A percentile compares a stretch with the other conserved stretches of the same genome.
These are phyloP conservation scores for Wickerhamiella spandovensis DNA, from an alignment of 805 yeast genomes.

Conservation along the genomic window DNA sequence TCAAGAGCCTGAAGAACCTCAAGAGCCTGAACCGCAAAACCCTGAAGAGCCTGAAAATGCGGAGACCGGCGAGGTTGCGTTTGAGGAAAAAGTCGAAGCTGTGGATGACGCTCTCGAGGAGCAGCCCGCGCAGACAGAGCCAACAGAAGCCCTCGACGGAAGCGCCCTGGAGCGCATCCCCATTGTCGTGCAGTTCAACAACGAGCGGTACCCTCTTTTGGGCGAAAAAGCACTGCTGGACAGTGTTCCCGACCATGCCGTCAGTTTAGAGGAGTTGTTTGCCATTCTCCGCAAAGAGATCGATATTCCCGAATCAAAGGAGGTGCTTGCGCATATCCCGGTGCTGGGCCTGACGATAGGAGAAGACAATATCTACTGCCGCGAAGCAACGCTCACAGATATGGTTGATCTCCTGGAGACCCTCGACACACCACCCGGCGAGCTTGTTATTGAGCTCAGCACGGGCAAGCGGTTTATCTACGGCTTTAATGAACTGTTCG, in stretches of 20 bases:
- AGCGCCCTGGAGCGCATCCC: neutral
- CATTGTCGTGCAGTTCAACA: neutral
- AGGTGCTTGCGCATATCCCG: constrained; percentile 8
- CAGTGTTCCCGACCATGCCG: neutral
- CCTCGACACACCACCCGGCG: constrained; percentile 8
- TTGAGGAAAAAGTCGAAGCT: too few species aligned
- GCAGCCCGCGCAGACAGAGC: neutral
- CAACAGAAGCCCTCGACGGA: neutral
- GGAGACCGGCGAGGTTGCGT: too few species aligned
- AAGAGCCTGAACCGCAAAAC: too few species aligned
- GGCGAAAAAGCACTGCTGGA: neutral
- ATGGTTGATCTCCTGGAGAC: constrained; percentile 14
- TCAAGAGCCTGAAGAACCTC: too few species aligned
- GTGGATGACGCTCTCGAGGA: too few species aligned
- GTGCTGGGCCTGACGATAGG: constrained; percentile 16
- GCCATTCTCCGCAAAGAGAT: neutral
- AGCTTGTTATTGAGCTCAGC: constrained; percentile 7
- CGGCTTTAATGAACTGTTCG: constrained; percentile 10
- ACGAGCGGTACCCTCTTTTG: neutral
- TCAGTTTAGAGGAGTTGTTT: neutral
- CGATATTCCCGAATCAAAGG: neutral
- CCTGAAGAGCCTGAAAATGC: too few species aligned
- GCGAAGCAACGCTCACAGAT: constrained; percentile 17
- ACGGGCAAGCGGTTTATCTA: constrained; percentile 13
- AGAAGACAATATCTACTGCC: constrained; percentile 20